phyloP scores from a whole-genome alignment of 257 asterid species.

The Jacaranda copaia region DNA sequence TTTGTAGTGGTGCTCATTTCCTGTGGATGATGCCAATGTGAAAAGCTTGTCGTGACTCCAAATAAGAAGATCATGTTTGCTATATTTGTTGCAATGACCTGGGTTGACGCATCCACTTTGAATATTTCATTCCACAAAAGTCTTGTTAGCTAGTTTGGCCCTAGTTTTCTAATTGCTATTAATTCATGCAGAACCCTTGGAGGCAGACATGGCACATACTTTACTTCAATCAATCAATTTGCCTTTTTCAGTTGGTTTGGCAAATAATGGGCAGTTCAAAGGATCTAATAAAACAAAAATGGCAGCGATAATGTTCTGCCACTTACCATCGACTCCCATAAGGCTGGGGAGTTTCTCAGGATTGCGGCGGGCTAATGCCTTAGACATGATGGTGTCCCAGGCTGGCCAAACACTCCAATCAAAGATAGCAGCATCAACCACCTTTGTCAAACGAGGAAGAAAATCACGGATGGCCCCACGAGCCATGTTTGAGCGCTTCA shows the following conservation, averaged over 20 bases:
- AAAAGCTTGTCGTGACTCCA: neutral
- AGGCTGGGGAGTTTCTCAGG: constrained; percentile 68
- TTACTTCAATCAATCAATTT: constrained; percentile 70
- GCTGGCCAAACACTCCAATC: constrained; percentile 67
- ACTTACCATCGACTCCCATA: constrained; percentile 45
- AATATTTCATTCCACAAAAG: neutral
- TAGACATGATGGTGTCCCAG: constrained; percentile 59
- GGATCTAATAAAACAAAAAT: constrained; percentile 56
- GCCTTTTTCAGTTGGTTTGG: constrained; percentile 62
- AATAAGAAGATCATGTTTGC: neutral
- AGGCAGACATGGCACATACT: constrained; percentile 72
- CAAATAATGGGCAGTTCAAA: constrained; percentile 54
- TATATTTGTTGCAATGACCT: neutral
- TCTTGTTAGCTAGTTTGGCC: neutral
- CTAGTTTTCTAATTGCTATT: constrained; percentile 23
- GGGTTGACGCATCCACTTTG: neutral
- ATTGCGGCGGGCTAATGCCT: constrained; percentile 69
- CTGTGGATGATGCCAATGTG: neutral
- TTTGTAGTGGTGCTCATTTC: neutral
- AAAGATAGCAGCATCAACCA: constrained; percentile 58
- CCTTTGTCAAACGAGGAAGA: constrained; percentile 53
- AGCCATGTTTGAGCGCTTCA: constrained; percentile 99
- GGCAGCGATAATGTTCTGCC: constrained; percentile 61
- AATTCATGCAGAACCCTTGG: constrained; percentile 45
- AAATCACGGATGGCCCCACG: constrained; percentile 62